Conservation (phyloP, 441 rosid genomes). For the Arabidopsis hybrid region DNA sequence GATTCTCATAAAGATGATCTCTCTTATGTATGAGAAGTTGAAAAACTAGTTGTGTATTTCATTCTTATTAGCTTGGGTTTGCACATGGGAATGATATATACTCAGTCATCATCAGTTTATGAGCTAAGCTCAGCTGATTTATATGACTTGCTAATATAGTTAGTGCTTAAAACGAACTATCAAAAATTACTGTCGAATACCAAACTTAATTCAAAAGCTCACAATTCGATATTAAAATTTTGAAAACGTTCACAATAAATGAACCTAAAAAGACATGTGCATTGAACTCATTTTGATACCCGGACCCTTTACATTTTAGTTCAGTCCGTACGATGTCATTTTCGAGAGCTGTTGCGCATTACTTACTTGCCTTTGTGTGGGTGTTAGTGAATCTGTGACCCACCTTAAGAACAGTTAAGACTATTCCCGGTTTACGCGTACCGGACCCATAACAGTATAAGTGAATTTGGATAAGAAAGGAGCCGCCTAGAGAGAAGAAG, state of each 20-base stretch:
- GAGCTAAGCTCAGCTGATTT: not conserved
- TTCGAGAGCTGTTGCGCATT: not conserved
- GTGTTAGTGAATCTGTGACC: constrained; percentile 12
- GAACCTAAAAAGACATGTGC: not conserved
- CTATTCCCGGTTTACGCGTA: constrained; percentile 17
- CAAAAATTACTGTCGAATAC: not conserved
- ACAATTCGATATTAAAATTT: too few species aligned
- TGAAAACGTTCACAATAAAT: not conserved
- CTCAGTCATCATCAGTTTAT: not conserved
- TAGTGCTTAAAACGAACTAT: not conserved
- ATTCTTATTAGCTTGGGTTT: too few species aligned
- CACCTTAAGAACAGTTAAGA: not conserved
- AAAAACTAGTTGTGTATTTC: constrained; percentile 26
- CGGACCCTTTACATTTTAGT: too few species aligned
- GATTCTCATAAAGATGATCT: constrained; percentile 10
- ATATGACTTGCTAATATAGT: too few species aligned
- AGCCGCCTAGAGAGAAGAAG: constrained; percentile 21
- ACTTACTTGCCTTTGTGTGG: not conserved
- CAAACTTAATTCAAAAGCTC: not conserved
- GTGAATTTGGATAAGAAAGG: constrained; percentile 39
- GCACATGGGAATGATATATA: not conserved
- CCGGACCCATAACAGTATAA: not conserved
- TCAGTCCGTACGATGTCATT: not conserved
- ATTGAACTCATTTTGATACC: not conserved
- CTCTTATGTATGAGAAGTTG: constrained; percentile 2